A percentile compares a stretch with the other conserved stretches of the same genome.
These are phyloP conservation scores for Coffea canephora DNA, from an alignment of 257 asterid species.

Conservation along the genomic window DNA sequence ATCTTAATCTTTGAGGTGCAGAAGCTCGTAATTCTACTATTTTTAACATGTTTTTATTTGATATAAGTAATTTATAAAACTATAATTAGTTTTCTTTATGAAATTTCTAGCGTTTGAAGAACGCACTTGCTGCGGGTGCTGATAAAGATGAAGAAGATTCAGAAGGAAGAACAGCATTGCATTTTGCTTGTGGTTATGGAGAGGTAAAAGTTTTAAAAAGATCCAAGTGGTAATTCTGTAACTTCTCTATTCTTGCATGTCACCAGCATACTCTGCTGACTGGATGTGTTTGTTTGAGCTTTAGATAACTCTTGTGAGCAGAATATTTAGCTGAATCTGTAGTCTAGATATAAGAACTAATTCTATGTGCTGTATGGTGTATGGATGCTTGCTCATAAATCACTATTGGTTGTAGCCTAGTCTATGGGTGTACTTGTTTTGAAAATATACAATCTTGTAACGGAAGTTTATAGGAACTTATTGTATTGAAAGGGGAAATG, in stretches of 20 bases:
- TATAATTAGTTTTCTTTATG: neutral
- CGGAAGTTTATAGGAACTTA: neutral
- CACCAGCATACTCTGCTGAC: neutral
- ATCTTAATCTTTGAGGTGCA: neutral
- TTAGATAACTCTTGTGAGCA: neutral
- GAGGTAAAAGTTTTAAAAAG: slow-evolving; percentile 49
- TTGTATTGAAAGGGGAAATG: neutral
- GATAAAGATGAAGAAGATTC: slow-evolving; percentile 98
- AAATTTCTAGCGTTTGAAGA: slow-evolving; percentile 67
- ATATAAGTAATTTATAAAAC: neutral
- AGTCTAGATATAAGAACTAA: neutral
- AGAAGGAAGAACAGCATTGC: slow-evolving; percentile 98
- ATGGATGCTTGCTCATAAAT: neutral
- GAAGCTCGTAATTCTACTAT: neutral
- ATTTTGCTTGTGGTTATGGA: slow-evolving; percentile 98
- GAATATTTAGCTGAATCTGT: neutral
- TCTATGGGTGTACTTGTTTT: neutral
- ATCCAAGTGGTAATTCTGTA: neutral
- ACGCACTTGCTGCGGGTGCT: slow-evolving; percentile 79
- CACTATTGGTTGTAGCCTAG: neutral
- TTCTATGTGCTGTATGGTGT: neutral
- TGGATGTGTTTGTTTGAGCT: slow-evolving; percentile 3
- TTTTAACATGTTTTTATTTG: neutral
- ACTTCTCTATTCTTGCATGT: slow-evolving; percentile 1
- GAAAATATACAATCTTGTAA: neutral